Base-by-base conservation (phyloP, 345 rosid species). In the Erucastrum elatum region DNA sequence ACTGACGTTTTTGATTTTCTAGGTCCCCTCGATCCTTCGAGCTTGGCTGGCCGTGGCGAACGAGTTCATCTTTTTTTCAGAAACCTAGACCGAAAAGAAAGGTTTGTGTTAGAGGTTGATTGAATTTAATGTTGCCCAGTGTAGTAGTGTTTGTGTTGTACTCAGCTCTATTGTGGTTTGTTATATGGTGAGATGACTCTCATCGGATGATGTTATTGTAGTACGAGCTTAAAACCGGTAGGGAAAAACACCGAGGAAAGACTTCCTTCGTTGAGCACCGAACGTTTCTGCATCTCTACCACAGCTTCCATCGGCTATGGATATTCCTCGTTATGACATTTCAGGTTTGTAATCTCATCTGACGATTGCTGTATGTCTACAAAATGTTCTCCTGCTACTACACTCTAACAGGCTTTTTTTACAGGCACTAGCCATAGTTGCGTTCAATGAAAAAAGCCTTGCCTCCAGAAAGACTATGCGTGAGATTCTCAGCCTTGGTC, bases 261-360 rank as follows among this genome's bases (percentile, higher is more conserved):
- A 90, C 97, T 82, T 92, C 97, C 5, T 94, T 94, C 71, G 98
- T 94, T 62, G 98, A 94, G 88, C 93, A 94, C 75, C 90, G 98
- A 66, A 88, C 98, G 39, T 92, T 91, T 86, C 81, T 91, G 81
- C 98, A 92, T 88, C 92, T 94, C 71, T 94, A 90, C 79, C 98
- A 91, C 73, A 94, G 98, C 84, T 94, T 94, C 82, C 98, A 92
- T 75, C 95, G 98, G 30, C 89, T 94, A 30, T 94, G 98, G 98
- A 91, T 94, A 77, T 94, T 94, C 86, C 92, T 94, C 44, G 80
- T 80, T 72, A 87, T 94, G 98, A 94, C 92, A 98, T 92, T 94
- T 83, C 98, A 94, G 98, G 98, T 94, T 71, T 78, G 88, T 27
- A 39, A 55, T 41, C 69, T 64, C 8, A 10, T 60, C 44, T 49